Percentiles rank a stretch among this genome's conserved stretches.
Conservation (phyloP, 2,329 filamentous ascomycete genomes). For the Chrysoporthe cubensis region DNA sequence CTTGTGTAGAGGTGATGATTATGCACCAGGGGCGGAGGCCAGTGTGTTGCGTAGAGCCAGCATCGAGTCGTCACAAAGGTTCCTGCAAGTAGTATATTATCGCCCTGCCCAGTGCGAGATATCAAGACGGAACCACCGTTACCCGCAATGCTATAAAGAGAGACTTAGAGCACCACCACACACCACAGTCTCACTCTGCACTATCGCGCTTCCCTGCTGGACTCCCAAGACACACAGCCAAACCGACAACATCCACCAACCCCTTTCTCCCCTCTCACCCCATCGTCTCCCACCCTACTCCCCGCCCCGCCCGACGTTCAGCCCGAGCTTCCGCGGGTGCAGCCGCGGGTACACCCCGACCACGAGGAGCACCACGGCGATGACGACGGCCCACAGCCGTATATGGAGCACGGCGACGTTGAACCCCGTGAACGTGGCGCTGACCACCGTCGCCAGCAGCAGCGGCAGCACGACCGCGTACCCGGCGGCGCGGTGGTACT, state of each 20-base stretch:
- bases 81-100: neutral
- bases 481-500: conserved; percentile 81
- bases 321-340: conserved; percentile 79
- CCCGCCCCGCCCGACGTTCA: conserved; percentile 17
- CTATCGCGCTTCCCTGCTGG: neutral
- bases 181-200: no score
- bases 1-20: no score
- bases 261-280: neutral
- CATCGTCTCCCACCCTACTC: neutral
- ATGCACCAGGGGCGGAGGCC: no score
- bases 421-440: conserved; percentile 78
- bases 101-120: neutral
- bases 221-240: neutral
- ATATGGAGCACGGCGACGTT: conserved; percentile 71
- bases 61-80: no score
- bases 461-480: conserved; percentile 70
- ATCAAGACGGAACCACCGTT: neutral
- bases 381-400: conserved; percentile 73
- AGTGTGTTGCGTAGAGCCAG: no score
- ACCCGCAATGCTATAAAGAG: neutral
- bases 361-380: conserved; percentile 69
- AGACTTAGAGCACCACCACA: neutral
- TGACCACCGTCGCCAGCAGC: conserved; percentile 73
- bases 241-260: no score
- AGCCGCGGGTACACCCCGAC: conserved; percentile 77